Conservation (phyloP, 768 basidiomycete species). For the Mycena kentingensis region DNA sequence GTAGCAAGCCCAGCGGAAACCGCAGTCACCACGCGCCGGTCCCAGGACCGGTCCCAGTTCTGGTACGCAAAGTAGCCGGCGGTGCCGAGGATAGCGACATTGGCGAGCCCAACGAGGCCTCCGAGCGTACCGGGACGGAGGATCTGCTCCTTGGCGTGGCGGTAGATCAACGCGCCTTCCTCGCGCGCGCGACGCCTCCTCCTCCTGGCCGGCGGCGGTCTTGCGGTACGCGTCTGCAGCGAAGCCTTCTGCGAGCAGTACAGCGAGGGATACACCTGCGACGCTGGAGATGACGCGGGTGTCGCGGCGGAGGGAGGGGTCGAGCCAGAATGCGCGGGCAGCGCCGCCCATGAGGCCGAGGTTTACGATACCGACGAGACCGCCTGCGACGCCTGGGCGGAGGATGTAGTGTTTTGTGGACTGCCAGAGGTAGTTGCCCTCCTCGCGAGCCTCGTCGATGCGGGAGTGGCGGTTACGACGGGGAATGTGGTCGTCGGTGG, state of each 20-base stretch:
- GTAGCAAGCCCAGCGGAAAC: slow-evolving; percentile 59
- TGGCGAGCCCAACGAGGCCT: slow-evolving; percentile 66
- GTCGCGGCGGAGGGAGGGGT: slow-evolving; percentile 62
- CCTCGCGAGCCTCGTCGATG: slow-evolving; percentile 47
- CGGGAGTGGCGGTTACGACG: slow-evolving; percentile 37
- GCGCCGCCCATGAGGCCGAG: slow-evolving; percentile 65
- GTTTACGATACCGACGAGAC: slow-evolving; percentile 74
- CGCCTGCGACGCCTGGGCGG: slow-evolving; percentile 70
- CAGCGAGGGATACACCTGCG: slow-evolving; percentile 52
- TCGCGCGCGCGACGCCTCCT: slow-evolving; percentile 57
- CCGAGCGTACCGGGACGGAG: slow-evolving; percentile 68
- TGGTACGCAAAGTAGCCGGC: slow-evolving; percentile 65
- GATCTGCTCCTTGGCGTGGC: slow-evolving; percentile 54
- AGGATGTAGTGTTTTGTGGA: slow-evolving; percentile 55
- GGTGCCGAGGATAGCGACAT: slow-evolving; percentile 61
- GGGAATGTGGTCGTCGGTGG: slow-evolving; percentile 45
- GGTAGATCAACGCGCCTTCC: slow-evolving; percentile 59
- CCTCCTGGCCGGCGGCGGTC: slow-evolving; percentile 59
- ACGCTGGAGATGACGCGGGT: slow-evolving; percentile 53
- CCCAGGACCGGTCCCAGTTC: slow-evolving; percentile 73
- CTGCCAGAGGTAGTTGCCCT: slow-evolving; percentile 56
- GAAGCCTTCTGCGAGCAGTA: slow-evolving; percentile 66
- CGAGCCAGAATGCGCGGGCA: slow-evolving; percentile 64
- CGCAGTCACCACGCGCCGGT: slow-evolving; percentile 58
- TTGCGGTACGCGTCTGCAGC: slow-evolving; percentile 59